These are phyloP conservation scores for Aspergillus fischeri DNA, from an alignment of 2,329 filamentous ascomycete genomes.

Conservation along the genomic window DNA sequence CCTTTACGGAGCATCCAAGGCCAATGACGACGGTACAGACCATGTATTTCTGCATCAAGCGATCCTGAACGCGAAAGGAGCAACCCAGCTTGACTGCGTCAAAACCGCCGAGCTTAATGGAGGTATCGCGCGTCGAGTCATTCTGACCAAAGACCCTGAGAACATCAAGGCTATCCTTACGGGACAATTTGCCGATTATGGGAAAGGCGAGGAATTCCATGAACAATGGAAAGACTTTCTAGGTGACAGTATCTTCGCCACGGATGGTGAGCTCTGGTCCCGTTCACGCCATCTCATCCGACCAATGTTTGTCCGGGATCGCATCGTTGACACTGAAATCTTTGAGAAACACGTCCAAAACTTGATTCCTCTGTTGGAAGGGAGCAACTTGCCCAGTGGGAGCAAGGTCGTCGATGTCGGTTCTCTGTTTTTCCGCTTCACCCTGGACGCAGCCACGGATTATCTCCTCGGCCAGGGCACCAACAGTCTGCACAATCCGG, in stretches of 20 bases:
- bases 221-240: conserved; percentile 72
- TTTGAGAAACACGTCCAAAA: conserved; percentile 77
- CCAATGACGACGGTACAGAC: conserved; percentile 52
- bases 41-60: conserved; percentile 58
- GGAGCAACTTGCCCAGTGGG: conserved; percentile 33
- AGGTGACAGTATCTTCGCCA: conserved; percentile 80
- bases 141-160: conserved; percentile 78
- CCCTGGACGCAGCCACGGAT: conserved; percentile 78
- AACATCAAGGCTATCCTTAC: conserved; percentile 91
- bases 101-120: conserved; percentile 29
- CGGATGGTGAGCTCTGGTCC: conserved; percentile 77
- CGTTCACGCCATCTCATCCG: conserved; percentile 76
- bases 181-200: conserved; percentile 79
- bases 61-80: conserved; percentile 41
- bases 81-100: conserved; percentile 19
- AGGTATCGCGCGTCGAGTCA: conserved; percentile 46
- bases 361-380: conserved; percentile 63
- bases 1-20: conserved; percentile 53
- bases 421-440: conserved; percentile 77
- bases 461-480: conserved; percentile 78
- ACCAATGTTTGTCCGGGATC: conserved; percentile 82
- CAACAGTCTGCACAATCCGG: conserved; percentile 56
- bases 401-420: conserved; percentile 61
- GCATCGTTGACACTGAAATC: conserved; percentile 74
- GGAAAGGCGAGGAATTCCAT: conserved; percentile 72